These are phyloP conservation scores for Trichoderma pleuroti DNA, from an alignment of 2,329 filamentous ascomycete genomes.

Conservation along the genomic window DNA sequence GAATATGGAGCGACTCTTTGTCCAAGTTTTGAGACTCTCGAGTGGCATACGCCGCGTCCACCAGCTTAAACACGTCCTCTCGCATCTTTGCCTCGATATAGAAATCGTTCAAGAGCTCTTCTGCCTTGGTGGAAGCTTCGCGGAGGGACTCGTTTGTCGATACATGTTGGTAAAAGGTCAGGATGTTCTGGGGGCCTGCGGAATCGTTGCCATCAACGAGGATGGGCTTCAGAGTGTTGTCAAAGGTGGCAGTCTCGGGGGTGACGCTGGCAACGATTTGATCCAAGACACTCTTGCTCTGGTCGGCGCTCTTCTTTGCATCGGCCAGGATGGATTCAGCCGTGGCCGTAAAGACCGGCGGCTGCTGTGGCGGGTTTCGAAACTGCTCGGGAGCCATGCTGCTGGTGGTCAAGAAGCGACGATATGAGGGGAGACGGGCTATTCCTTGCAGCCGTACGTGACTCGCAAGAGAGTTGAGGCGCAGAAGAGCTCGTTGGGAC, in stretches of 20 bases:
- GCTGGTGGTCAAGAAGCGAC: conserved; percentile 44
- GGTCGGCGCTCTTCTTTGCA: conserved; percentile 62
- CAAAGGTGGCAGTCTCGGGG: conserved; percentile 50
- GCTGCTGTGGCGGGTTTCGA: conserved; percentile 71
- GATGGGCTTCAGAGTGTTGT: conserved; percentile 61
- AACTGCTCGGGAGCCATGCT: conserved; percentile 66
- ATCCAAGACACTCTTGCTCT: conserved; percentile 62
- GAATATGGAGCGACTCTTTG: conserved; percentile 64
- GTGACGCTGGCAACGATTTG: conserved; percentile 61
- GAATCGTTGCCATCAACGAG: conserved; percentile 67
- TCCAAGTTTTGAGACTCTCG: conserved; percentile 56
- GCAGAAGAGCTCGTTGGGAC: conserved; percentile 54
- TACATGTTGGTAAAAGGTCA: conserved; percentile 79
- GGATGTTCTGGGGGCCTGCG: conserved; percentile 58
- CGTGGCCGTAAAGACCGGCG: conserved; percentile 73
- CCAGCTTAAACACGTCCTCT: conserved; percentile 71
- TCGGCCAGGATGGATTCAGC: conserved; percentile 64
- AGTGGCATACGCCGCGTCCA: conserved; percentile 55
- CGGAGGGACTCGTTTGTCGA: conserved; percentile 65
- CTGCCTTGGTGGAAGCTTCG: conserved; percentile 72
- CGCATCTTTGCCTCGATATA: conserved; percentile 76
- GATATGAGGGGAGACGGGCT: conserved; percentile 29
- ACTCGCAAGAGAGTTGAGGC: conserved; percentile 56
- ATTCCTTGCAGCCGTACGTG: conserved; percentile 46
- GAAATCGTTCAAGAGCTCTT: conserved; percentile 73